Percentiles rank a stretch among this genome's conserved stretches.
These are phyloP conservation scores for Akanthomyces lecanii DNA, from an alignment of 2,329 filamentous ascomycete genomes.

Conservation along the genomic window DNA sequence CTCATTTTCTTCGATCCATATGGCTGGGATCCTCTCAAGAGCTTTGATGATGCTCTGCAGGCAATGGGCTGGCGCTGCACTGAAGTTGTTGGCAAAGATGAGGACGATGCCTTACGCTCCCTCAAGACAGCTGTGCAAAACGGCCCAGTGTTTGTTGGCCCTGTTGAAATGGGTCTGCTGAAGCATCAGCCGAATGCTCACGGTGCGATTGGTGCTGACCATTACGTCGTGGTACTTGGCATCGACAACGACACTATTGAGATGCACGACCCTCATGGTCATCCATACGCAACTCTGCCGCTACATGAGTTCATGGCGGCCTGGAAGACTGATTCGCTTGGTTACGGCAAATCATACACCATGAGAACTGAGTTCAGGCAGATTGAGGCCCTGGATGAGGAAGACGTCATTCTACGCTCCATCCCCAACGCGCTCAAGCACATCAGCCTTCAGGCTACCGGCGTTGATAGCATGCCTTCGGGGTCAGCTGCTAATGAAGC, in stretches of 20 bases:
- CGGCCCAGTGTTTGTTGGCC: constrained; percentile 21
- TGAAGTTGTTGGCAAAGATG: constrained; percentile 17
- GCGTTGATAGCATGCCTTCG: constrained; percentile 16
- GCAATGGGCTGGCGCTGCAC: constrained; percentile 19
- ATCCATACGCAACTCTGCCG: constrained; percentile 20
- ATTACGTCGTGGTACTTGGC: constrained; percentile 20
- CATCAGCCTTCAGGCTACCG: constrained; percentile 11
- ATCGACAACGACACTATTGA: constrained; percentile 11
- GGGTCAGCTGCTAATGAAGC: constrained; percentile 18
- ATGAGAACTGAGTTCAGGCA: constrained; percentile 20
- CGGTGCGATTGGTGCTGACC: constrained; percentile 20
- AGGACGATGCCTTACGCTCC: constrained; percentile 15
- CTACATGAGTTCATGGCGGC: constrained; percentile 18
- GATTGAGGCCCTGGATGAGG: constrained; percentile 15
- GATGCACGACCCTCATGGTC: constrained; percentile 20
- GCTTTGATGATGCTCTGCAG: constrained; percentile 17
- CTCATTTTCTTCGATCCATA: constrained; percentile 21
- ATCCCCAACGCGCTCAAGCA: constrained; percentile 17
- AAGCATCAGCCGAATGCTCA: constrained; percentile 18
- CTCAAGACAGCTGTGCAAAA: constrained; percentile 16
- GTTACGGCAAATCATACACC: constrained; percentile 20
- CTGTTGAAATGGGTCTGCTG: constrained; percentile 21
- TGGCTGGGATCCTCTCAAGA: constrained; percentile 19
- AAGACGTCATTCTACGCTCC: constrained; percentile 20
- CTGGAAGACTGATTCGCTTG: constrained; percentile 20